Evolutionary conservation across 108 stramenopile species (phyloP), one percentile per base, ranked within the genome.

Genomic region (Skeletonema marinoi): DNA sequence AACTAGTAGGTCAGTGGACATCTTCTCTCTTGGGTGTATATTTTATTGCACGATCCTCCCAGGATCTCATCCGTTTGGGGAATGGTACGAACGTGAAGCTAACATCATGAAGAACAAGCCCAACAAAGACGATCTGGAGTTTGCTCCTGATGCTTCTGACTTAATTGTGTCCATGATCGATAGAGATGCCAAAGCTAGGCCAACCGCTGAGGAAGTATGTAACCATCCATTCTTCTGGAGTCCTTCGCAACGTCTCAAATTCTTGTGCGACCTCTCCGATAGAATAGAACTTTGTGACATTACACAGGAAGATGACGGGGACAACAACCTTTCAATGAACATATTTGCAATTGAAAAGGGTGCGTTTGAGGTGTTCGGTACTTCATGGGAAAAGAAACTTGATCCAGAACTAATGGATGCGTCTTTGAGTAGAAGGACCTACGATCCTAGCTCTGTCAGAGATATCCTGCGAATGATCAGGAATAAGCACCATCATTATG

Each of bases 11-110:
- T 92, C 96, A 70, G 93, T 92, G 16, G 98, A 98, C 73, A 92
- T 98, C 31, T 98, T 98, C 70, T 93, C 95, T 30, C 88, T 98
- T 9, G 98, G 98, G n/a, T 98, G 98, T 74, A 94, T 98, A 16
- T 97, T 97, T 66, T 92, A 95, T 74, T 95, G 93, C 59, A 90
- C 93, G 8, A 67, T 98, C 25, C 70, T 95, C 21, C 96, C 94
- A 30, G 96, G 95, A 11, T 85, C 84, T 25, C 98, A 98, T 82
- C 97, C 98, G 14, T 98, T 97, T 73, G 98, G 97, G 64, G 93
- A 96, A 73, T 97, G 95, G 93, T 97, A 89, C 77, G 98, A 98
- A 78, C 85, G 98, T 2, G 98, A 98, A 80, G 91, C 90, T n/a
- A 97, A 98, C 48, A 96, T 98, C 33, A 90, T 97, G 87, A 88